Base-by-base conservation (phyloP, 73 alveolate genomes). In the Paramecium biaurelia region DNA sequence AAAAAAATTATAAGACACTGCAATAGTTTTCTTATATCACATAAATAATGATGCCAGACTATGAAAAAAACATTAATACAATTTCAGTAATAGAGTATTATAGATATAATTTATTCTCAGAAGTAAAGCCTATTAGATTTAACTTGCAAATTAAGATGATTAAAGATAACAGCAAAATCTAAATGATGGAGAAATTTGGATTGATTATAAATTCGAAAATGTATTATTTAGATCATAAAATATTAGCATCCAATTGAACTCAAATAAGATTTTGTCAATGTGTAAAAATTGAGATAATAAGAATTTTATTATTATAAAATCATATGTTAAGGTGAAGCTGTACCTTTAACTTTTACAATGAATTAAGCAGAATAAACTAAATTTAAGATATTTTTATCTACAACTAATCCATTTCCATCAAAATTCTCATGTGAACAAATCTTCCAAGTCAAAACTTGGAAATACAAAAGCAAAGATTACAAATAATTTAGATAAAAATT, bases 241-340 rank as follows among this genome's bases (percentile, higher is more conserved):
- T 18, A 4, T 0, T 70, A 70, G 86, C 72, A 38, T 24, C 90
- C 90, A 41, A 45, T 79, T 18, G 70, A 41, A 79, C 72, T 79
- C 7, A 23, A 28, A 11, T 30, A 24, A 10, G 72, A 41, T 41
- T 14, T 42, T 20, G 15, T 14, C 0, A 79, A 79, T 43, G 47
- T 42, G 0, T 32, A 42, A 38, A 41, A 79, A n/a, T 43, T 79
- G 5, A 37, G 90, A 79, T 79, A 79, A 45, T 7, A 20, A 12
- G 90, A 79, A 79, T 79, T 79, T 42, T 79, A 79, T 79, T 79
- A 79, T 45, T 45, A 42, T 79, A 79, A 79, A 32, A 79, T 79
- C 8, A 79, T 49, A 32, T 79, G 74, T 79, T 35, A 79, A 79
- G 90, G 72, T 10, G 41, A 42, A 45, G 4, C 43, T 2, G 68